A percentile compares a stretch with the other conserved stretches of the same genome.
Conservation (phyloP, 805 yeast species). For the Candida nonsorbophila region DNA sequence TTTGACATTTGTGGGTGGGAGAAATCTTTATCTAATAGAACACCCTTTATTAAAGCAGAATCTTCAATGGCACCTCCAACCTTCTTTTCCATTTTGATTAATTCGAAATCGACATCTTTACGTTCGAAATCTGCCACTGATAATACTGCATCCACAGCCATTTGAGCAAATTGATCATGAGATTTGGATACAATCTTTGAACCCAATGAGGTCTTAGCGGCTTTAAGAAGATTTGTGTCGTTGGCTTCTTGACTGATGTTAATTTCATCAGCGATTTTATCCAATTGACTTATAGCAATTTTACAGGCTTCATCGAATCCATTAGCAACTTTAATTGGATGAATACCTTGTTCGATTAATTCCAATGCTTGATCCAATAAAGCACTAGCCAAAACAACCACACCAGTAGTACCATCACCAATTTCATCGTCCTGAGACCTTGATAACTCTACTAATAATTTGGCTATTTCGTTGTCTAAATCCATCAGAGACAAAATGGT, state of each 20-base stretch:
- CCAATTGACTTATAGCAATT: constrained; percentile 76
- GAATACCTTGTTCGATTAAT: constrained; percentile 93
- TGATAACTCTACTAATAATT: constrained; percentile 86
- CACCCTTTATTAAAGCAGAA: constrained; percentile 83
- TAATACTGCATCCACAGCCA: constrained; percentile 95
- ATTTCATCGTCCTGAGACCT: constrained; percentile 96
- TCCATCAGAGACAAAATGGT: constrained; percentile 96
- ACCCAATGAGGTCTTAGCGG: constrained; percentile 93
- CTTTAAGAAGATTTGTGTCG: constrained; percentile 66
- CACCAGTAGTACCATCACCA: constrained; percentile 99
- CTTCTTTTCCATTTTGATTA: constrained; percentile 91
- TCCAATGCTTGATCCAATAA: constrained; percentile 90
- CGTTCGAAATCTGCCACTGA: constrained; percentile 89
- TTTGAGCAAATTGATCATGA: constrained; percentile 88
- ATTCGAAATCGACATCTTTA: constrained; percentile 94
- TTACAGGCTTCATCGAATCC: constrained; percentile 97
- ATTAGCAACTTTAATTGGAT: constrained; percentile 93
- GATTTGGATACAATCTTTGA: constrained; percentile 92
- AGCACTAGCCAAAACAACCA: constrained; percentile 93
- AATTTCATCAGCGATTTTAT: constrained; percentile 66
- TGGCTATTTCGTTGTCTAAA: constrained; percentile 92
- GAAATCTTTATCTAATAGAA: constrained; percentile 90
- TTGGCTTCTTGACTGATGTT: constrained; percentile 42
- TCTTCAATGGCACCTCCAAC: constrained; percentile 93
- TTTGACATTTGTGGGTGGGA: constrained; percentile 99